Percentiles rank a stretch among this genome's conserved stretches.
These are phyloP conservation scores for Plenodomus biglobosus DNA, from an alignment of 2,329 filamentous ascomycete genomes.

Conservation along the genomic window DNA sequence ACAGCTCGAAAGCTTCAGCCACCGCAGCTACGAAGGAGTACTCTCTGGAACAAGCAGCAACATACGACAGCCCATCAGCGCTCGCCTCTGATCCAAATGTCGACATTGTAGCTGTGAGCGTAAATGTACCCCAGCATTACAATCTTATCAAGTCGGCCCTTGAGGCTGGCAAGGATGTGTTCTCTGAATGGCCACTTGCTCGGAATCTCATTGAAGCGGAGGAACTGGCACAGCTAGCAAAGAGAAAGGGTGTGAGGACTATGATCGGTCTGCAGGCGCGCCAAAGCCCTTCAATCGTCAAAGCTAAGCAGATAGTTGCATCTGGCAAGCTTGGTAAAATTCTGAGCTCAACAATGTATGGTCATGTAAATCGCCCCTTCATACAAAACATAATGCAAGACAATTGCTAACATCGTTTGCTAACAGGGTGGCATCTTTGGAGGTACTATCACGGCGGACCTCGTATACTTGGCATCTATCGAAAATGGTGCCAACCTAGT, in stretches of 20 bases:
- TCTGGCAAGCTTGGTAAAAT: constrained; percentile 51
- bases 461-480: constrained; percentile 55
- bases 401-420: not conserved
- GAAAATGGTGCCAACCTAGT: constrained; percentile 49
- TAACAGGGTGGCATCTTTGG: constrained; percentile 28
- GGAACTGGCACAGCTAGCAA: constrained; percentile 48
- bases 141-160: constrained; percentile 47
- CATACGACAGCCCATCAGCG: constrained; percentile 48
- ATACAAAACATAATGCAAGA: not conserved
- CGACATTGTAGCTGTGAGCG: constrained; percentile 52
- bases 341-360: constrained; percentile 39
- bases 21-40: constrained; percentile 44
- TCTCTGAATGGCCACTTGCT: constrained; percentile 55
- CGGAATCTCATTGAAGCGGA: constrained; percentile 46
- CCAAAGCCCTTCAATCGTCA: constrained; percentile 44
- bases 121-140: constrained; percentile 50
- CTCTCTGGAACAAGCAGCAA: constrained; percentile 42
- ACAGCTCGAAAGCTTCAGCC: constrained; percentile 50
- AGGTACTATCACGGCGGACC: constrained; percentile 9
- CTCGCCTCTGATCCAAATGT: constrained; percentile 52
- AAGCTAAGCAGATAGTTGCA: constrained; percentile 48
- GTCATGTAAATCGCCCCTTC: constrained; percentile 9
- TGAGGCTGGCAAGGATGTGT: constrained; percentile 47
- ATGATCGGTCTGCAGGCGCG: constrained; percentile 54
- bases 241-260: constrained; percentile 46